Evolutionary conservation across 140 eudicot species (phyloP).

Genomic region (Erigeron philadelphicus): DNA sequence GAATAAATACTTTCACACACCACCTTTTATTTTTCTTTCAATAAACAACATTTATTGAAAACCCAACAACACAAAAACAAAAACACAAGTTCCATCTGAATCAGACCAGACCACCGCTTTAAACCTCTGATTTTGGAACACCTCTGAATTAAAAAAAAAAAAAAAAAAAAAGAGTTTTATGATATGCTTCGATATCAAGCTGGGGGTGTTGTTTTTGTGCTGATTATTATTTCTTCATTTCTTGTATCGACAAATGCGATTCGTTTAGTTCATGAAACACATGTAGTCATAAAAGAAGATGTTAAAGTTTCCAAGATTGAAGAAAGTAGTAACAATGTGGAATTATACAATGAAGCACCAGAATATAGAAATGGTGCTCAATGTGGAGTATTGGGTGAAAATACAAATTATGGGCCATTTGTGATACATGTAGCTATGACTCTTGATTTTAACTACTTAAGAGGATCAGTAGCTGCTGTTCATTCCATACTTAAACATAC

Average conservation of each 20-base stretch:
- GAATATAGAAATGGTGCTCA: conserved; percentile 38
- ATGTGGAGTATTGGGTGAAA: conserved; percentile 27
- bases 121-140: too few relatives aligned
- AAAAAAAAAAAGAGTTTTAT: background rate
- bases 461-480: conserved; percentile 76
- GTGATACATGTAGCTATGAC: conserved; percentile 66
- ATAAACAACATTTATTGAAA: background rate
- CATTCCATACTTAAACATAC: conserved; percentile 59
- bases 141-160: background rate
- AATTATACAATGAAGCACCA: conserved; percentile 47
- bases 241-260: conserved; percentile 30
- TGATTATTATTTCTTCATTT: conserved; percentile 20
- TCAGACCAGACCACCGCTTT: background rate
- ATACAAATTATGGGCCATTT: conserved; percentile 28
- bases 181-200: conserved; percentile 28
- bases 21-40: conserved; percentile 10
- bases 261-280: conserved; percentile 38
- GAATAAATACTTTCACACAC: conserved; percentile 8
- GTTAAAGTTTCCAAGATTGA: background rate
- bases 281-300: background rate
- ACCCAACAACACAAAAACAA: background rate
- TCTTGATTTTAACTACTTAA: conserved; percentile 52
- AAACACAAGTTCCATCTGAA: background rate
- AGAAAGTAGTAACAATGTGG: background rate
- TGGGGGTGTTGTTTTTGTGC: conserved; percentile 4